A percentile compares a stretch with the other conserved stretches of the same genome.
Conservation (phyloP, 1,284 basidiomycete genomes). For the Irpex sp. region DNA sequence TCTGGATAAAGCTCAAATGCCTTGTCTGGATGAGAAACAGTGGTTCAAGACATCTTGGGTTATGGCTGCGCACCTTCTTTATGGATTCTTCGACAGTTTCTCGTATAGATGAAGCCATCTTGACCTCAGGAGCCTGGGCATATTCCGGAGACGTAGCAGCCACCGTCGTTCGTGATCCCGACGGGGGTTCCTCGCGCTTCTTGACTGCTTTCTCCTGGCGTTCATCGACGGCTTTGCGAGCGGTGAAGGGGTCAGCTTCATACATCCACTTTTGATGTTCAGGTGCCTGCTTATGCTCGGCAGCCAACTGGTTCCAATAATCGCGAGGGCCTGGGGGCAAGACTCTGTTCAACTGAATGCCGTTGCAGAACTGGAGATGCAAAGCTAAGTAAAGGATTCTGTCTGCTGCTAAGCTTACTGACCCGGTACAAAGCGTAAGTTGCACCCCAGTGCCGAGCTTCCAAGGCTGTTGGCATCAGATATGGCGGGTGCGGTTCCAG, state of each 20-base stretch:
- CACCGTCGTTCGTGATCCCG: slow-evolving; percentile 8
- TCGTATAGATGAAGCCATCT: slow-evolving; percentile 75
- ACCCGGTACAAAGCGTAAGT: slow-evolving; percentile 87
- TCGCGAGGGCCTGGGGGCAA: slow-evolving; percentile 81
- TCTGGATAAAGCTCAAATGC: slow-evolving; percentile 51
- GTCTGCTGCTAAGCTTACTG: slow-evolving; percentile 30
- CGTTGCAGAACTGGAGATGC: slow-evolving; percentile 67
- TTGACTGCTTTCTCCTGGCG: slow-evolving; percentile 56
- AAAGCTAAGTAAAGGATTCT: neutral
- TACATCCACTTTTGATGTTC: slow-evolving; percentile 85
- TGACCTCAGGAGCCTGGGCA: slow-evolving; percentile 75
- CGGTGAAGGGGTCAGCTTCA: slow-evolving; percentile 80
- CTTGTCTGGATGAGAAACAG: slow-evolving; percentile 27
- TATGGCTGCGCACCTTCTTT: slow-evolving; percentile 52
- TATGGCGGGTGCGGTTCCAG: slow-evolving; percentile 72
- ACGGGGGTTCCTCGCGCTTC: slow-evolving; percentile 33
- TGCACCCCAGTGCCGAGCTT: slow-evolving; percentile 87
- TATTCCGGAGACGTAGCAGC: slow-evolving; percentile 45
- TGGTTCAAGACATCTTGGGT: neutral
- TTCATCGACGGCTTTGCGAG: slow-evolving; percentile 62
- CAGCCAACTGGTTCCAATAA: slow-evolving; percentile 78
- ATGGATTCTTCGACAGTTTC: slow-evolving; percentile 83
- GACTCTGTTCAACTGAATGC: slow-evolving; percentile 71
- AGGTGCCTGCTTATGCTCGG: slow-evolving; percentile 64
- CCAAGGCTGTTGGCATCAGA: slow-evolving; percentile 55